Evolutionary conservation across 1,139 yeast genomes (phyloP), one percentile per base, ranked within the genome.

Genomic region (Lodderomyces beijingensis): DNA sequence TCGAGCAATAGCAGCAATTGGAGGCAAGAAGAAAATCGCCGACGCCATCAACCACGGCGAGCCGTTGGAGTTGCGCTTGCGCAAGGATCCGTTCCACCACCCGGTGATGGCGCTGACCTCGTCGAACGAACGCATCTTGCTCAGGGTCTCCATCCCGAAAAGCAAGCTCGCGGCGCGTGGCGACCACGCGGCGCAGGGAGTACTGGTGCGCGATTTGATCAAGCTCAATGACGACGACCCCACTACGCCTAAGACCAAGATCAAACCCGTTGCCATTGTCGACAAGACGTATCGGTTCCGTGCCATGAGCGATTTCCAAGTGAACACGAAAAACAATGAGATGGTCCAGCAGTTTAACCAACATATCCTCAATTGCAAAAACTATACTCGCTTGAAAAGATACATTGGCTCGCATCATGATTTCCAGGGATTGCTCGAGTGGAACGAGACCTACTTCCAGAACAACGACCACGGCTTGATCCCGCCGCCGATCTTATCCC

Each of bases 231-330:
- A 38, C 7, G 38, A 39, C 7, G 26, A 40, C 22, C 33, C 36
- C 8, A 31, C 39, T 2, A 49, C 50, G 3, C 45, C 57, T 3
- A 49, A 61, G 4, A 69, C 68, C 33, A 59, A 57, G 17, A 69
- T 73, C 1, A 63, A 65, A 31, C 91, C 95, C 0, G 69, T 76
- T 4, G 91, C 82, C 1, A 70, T 87, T 12, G 66, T 88, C 15
- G 77, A 79, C 45, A 74, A 77, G 39, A 83, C 83, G 12, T 82
- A 78, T 47, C 74, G 85, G 44, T 91, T 89, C 54, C 73, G 95
- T 45, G 87, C 85, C 38, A 76, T 91, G 67, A 79, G 91, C 1
- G 98, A 91, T 57, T 91, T 87, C 53, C 98, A 89, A 53, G 74
- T 77, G 40, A 62, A 73, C 21, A 74, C 89, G 13, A 73, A 71